A percentile compares a stretch with the other conserved stretches of the same genome.
Conservation (phyloP, 2,329 filamentous ascomycete species). For the Colletotrichum sp. region DNA sequence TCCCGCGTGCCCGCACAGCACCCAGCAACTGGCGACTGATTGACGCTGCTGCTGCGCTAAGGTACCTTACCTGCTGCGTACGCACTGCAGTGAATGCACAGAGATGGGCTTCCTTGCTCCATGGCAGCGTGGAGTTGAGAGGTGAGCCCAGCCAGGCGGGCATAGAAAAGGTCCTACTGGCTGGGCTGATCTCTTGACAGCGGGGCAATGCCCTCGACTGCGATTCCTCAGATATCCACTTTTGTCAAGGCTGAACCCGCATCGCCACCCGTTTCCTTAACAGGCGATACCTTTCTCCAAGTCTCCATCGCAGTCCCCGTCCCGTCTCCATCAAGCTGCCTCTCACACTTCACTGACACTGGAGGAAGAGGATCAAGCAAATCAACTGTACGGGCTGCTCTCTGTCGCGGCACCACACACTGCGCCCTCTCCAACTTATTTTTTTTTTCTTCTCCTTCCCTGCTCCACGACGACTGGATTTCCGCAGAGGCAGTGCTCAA, state of each 20-base stretch:
- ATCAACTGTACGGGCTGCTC: not conserved
- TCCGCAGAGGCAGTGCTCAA: not conserved
- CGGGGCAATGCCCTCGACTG: not conserved
- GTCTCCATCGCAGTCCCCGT: not conserved
- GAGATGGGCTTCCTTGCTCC: not conserved
- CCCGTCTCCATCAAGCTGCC: not conserved
- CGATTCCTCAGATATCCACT: not conserved
- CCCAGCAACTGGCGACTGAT: not conserved
- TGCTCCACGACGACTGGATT: constrained; percentile 1
- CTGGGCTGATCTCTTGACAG: not conserved
- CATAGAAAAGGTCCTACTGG: constrained; percentile 7
- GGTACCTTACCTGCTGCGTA: not conserved
- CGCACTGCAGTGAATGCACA: not conserved
- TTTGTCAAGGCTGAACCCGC: not conserved
- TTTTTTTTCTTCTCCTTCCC: not conserved
- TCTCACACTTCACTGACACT: not conserved
- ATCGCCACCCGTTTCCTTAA: not conserved
- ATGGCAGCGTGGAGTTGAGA: not conserved
- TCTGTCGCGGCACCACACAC: not conserved
- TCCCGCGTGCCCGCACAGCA: not conserved
- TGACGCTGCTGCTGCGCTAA: not conserved
- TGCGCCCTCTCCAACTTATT: not conserved
- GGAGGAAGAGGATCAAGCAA: not conserved
- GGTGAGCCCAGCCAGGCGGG: not conserved
- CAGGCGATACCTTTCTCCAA: not conserved